Percentiles rank a stretch among this genome's conserved stretches.
Evolutionary conservation across 495 filamentous ascomycete genomes (phyloP).

Genomic region (Podospora tetraspora): DNA sequence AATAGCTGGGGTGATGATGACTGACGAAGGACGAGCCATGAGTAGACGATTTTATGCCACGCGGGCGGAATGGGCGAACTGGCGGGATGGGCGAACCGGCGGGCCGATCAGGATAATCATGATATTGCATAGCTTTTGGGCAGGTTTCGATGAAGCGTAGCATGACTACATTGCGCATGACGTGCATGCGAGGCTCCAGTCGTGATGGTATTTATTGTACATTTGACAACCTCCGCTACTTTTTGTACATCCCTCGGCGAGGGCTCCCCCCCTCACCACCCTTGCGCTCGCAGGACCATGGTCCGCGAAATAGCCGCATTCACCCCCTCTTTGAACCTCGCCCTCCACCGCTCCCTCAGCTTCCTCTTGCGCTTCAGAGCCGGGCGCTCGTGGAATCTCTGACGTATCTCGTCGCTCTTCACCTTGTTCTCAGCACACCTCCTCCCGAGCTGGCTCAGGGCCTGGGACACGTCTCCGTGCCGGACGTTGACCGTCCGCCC

Average conservation of each 20-base stretch:
- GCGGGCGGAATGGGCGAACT: background rate
- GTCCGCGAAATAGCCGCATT: constrained; percentile 53
- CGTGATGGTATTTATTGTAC: background rate
- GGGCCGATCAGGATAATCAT: background rate
- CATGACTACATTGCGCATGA: background rate
- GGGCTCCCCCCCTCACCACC: constrained; percentile 59
- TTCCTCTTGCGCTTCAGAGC: constrained; percentile 71
- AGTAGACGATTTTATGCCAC: background rate
- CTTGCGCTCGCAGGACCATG: constrained; percentile 61
- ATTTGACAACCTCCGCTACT: background rate
- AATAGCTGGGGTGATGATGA: constrained; percentile 19
- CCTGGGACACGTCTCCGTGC: constrained; percentile 47
- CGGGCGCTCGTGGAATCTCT: constrained; percentile 65
- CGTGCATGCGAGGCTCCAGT: background rate
- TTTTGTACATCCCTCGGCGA: background rate
- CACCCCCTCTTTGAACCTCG: constrained; percentile 62
- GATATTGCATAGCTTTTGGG: background rate
- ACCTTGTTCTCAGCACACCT: constrained; percentile 48
- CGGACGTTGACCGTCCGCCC: constrained; percentile 56
- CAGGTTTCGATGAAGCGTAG: background rate
- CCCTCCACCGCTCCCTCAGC: constrained; percentile 59
- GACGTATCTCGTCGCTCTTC: constrained; percentile 40
- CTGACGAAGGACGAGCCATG: constrained; percentile 10
- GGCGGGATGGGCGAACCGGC: background rate
- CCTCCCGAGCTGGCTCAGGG: constrained; percentile 47